phyloP scores from a whole-genome alignment of 2,329 filamentous ascomycete genomes.

The Cercospora sp. region DNA sequence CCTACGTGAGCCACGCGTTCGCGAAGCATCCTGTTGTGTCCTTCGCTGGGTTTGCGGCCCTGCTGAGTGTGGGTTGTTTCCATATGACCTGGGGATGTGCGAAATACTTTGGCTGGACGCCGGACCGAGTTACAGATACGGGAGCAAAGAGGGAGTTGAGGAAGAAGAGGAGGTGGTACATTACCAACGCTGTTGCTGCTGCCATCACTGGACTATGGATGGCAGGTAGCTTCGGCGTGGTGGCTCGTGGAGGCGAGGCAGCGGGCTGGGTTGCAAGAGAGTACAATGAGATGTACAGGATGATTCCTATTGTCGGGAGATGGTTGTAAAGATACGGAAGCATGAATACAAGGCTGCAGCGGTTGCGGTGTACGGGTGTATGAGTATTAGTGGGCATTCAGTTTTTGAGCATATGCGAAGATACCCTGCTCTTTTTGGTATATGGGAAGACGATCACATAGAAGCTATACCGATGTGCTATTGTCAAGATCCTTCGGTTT shows the following conservation, averaged over 20 bases:
- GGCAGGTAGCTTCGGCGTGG: constrained; percentile 73
- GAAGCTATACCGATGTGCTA: background rate
- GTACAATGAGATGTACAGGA: constrained; percentile 72
- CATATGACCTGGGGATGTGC: constrained; percentile 85
- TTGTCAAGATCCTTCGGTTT: background rate
- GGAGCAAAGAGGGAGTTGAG: constrained; percentile 52
- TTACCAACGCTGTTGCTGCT: constrained; percentile 65
- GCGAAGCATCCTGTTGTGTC: constrained; percentile 66
- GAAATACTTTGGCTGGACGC: constrained; percentile 72
- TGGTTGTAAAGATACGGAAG: constrained; percentile 45
- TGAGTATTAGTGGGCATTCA: constrained; percentile 12
- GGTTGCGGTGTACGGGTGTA: background rate
- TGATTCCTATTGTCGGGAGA: constrained; percentile 57
- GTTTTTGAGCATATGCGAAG: background rate
- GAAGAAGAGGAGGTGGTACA: constrained; percentile 67
- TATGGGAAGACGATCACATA: background rate
- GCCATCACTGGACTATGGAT: constrained; percentile 71
- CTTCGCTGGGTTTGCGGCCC: constrained; percentile 66
- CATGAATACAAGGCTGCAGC: background rate
- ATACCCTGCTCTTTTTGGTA: background rate
- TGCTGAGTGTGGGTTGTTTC: constrained; percentile 67
- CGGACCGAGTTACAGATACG: constrained; percentile 54
- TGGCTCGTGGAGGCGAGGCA: constrained; percentile 68
- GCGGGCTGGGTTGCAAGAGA: constrained; percentile 77
- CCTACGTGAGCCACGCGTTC: constrained; percentile 83